phyloP scores from a whole-genome alignment of 306 rosid genomes.

The Pueraria montana region DNA sequence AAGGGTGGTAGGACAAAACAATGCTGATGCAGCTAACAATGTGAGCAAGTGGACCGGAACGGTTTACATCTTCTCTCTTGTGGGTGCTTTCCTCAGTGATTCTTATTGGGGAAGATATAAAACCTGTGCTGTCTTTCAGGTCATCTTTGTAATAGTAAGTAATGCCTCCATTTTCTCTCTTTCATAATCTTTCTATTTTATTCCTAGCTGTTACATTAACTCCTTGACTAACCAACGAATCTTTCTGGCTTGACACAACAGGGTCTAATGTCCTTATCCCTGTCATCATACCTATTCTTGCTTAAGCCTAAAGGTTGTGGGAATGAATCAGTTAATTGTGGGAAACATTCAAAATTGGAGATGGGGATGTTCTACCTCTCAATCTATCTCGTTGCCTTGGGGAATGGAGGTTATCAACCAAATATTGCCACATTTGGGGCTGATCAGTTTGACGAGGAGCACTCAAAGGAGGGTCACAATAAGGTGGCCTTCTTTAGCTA shows the following conservation, averaged over 20 bases:
- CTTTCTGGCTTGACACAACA: conserved; percentile 48
- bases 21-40: conserved; percentile 89
- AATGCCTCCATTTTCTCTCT: not conserved
- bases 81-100: conserved; percentile 97
- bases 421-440: conserved; percentile 96
- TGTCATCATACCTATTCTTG: conserved; percentile 84
- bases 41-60: conserved; percentile 99
- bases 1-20: conserved; percentile 80
- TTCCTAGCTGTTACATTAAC: conserved; percentile 7
- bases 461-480: conserved; percentile 70
- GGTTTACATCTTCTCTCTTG: conserved; percentile 92
- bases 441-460: conserved; percentile 94
- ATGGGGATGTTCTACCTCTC: conserved; percentile 86
- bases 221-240: conserved; percentile 16
- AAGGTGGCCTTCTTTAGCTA: conserved; percentile 97
- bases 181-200: not conserved
- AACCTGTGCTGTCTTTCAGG: conserved; percentile 87
- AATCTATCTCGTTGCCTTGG: conserved; percentile 89
- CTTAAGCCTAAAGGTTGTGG: conserved; percentile 92
- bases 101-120: conserved; percentile 97
- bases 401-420: conserved; percentile 98
- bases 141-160: conserved; percentile 89
- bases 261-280: conserved; percentile 80
- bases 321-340: conserved; percentile 67
- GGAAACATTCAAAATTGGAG: conserved; percentile 67